phyloP scores from a whole-genome alignment of 768 basidiomycete species.

The Kwoniella dendrophila region DNA sequence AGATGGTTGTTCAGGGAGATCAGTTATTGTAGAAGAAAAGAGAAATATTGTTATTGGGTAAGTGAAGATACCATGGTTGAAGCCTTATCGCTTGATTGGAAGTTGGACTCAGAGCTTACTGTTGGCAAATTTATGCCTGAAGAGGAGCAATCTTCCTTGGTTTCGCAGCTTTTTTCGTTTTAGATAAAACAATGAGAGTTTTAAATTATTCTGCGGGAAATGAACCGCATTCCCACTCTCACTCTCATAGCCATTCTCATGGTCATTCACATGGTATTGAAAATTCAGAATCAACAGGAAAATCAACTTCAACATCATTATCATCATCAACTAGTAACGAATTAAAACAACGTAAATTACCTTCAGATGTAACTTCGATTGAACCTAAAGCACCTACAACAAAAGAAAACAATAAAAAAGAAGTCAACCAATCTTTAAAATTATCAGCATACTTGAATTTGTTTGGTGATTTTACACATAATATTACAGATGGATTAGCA shows the following conservation, averaged over 20 bases:
- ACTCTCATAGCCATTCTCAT: slow-evolving; percentile 65
- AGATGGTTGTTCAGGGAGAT: slow-evolving; percentile 19
- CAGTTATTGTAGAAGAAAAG: slow-evolving; percentile 84
- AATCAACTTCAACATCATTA: slow-evolving; percentile 35
- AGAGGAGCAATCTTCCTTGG: slow-evolving; percentile 72
- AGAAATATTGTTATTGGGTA: slow-evolving; percentile 88
- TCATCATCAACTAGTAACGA: too few species aligned
- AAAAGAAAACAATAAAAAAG: neutral
- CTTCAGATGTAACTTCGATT: slow-evolving; percentile 21
- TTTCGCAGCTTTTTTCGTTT: slow-evolving; percentile 86
- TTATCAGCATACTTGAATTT: slow-evolving; percentile 89
- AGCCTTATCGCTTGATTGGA: too few species aligned
- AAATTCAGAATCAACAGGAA: slow-evolving; percentile 52
- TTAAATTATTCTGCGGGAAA: slow-evolving; percentile 66
- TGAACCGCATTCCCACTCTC: slow-evolving; percentile 61
- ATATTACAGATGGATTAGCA: slow-evolving; percentile 93
- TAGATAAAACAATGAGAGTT: slow-evolving; percentile 87
- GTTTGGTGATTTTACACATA: slow-evolving; percentile 88
- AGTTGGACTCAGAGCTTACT: too few species aligned
- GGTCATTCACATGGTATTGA: slow-evolving; percentile 44
- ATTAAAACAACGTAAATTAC: slow-evolving; percentile 20
- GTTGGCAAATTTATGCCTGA: too few species aligned
- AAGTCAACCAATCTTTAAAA: slow-evolving; percentile 60
- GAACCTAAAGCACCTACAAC: slow-evolving; percentile 18
- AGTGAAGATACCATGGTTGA: slow-evolving; percentile 35